phyloP scores from a whole-genome alignment of 352 stramenopile species.

The Globisporangium megalacanthum region DNA sequence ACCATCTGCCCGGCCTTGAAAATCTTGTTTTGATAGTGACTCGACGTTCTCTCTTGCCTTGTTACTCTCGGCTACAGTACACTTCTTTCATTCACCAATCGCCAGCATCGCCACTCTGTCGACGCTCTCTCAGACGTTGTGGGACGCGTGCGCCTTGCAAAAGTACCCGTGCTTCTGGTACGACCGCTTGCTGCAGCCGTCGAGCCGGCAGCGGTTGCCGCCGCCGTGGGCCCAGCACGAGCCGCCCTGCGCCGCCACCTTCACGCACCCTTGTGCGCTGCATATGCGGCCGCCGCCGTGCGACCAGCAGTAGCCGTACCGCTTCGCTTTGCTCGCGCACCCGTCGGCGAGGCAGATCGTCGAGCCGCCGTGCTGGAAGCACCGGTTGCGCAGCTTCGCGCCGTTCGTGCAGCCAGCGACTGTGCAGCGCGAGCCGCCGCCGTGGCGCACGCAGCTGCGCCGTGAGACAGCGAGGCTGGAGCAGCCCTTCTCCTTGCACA shows the following conservation, averaged over 20 bases:
- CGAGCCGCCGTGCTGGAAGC: conserved; percentile 37
- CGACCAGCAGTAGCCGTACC: conserved; percentile 31
- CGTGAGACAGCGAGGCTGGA: conserved; percentile 33
- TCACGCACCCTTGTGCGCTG: conserved; percentile 27
- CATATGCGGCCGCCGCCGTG: conserved; percentile 62
- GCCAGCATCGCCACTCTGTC: too few relatives aligned
- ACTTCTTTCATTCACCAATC: too few relatives aligned
- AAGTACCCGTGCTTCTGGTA: conserved; percentile 50
- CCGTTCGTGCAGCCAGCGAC: conserved; percentile 29
- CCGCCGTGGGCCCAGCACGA: conserved; percentile 35
- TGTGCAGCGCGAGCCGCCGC: conserved; percentile 32
- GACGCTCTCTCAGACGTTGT: conserved; percentile 12
- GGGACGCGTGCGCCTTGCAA: conserved; percentile 29
- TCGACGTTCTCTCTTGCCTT: too few relatives aligned
- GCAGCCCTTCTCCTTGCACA: conserved; percentile 31
- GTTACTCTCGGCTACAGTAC: too few relatives aligned
- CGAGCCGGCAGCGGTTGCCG: conserved; percentile 35
- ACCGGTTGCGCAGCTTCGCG: conserved; percentile 34
- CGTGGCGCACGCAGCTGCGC: conserved; percentile 31
- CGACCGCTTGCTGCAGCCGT: conserved; percentile 38
- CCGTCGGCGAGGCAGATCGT: conserved; percentile 27
- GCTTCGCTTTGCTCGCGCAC: conserved; percentile 29
- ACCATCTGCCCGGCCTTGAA: too few relatives aligned
- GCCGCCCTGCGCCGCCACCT: conserved; percentile 29
- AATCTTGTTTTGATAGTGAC: too few relatives aligned